Percentiles rank a stretch among this genome's conserved stretches.
These are phyloP conservation scores for Lichtheimia hyalospora DNA, from an alignment of 371 early-diverging fungal species.

Conservation along the genomic window DNA sequence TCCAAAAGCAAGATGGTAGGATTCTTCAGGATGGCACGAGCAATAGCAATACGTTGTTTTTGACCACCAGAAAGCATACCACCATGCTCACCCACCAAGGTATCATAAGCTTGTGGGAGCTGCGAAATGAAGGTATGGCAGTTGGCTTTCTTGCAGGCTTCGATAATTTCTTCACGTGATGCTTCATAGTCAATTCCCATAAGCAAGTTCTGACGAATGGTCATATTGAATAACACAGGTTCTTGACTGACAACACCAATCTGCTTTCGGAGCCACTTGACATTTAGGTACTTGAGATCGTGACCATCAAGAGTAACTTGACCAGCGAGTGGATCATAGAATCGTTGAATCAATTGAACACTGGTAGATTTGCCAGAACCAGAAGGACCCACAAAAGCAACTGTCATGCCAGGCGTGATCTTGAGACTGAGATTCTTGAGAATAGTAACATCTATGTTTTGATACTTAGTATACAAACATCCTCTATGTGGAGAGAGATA, in stretches of 20 bases:
- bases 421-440: slow-evolving; percentile 61
- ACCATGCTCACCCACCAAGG: slow-evolving; percentile 74
- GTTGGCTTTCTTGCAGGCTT: slow-evolving; percentile 64
- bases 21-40: slow-evolving; percentile 74
- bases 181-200: slow-evolving; percentile 53
- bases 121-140: slow-evolving; percentile 72
- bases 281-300: slow-evolving; percentile 62
- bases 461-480: no score
- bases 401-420: slow-evolving; percentile 73
- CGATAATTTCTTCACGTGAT: slow-evolving; percentile 57
- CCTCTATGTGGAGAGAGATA: slow-evolving; percentile 39
- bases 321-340: slow-evolving; percentile 75
- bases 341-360: slow-evolving; percentile 82
- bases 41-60: slow-evolving; percentile 31
- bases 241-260: slow-evolving; percentile 89
- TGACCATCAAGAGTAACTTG: slow-evolving; percentile 60
- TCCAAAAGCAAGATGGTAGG: slow-evolving; percentile 85
- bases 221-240: slow-evolving; percentile 77
- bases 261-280: slow-evolving; percentile 62
- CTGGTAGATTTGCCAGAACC: slow-evolving; percentile 79
- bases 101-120: slow-evolving; percentile 75
- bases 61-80: slow-evolving; percentile 42
- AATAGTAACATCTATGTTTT: slow-evolving; percentile 53
- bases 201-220: slow-evolving; percentile 77
- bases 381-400: slow-evolving; percentile 75